Conservation (phyloP, 805 yeast genomes). For the Babjeviella inositovora region DNA sequence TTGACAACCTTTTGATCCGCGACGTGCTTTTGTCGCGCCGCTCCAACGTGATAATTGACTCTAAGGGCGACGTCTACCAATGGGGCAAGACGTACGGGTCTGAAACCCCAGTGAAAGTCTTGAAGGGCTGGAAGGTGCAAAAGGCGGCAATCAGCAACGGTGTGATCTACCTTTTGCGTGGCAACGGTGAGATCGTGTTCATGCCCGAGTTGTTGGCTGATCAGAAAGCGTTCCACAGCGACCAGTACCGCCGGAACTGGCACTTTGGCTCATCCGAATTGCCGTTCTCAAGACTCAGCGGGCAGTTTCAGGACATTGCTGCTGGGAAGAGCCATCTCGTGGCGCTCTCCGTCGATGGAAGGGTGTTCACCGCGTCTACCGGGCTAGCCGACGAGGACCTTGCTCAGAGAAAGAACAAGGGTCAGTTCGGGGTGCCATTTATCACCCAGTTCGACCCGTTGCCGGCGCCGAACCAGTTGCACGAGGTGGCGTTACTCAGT, state of each 20-base stretch:
- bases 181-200: constrained; percentile 17
- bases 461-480: constrained; percentile 28
- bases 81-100: constrained; percentile 34
- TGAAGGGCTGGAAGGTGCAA: constrained; percentile 28
- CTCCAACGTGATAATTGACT: constrained; percentile 42
- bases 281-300: not conserved
- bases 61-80: constrained; percentile 57
- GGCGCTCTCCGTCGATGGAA: constrained; percentile 40
- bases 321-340: constrained; percentile 61
- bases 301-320: constrained; percentile 15
- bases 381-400: constrained; percentile 17
- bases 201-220: constrained; percentile 10
- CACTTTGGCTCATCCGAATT: constrained; percentile 3
- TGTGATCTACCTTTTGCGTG: constrained; percentile 21
- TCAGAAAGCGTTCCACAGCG: constrained; percentile 4
- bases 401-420: constrained; percentile 29
- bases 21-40: constrained; percentile 36
- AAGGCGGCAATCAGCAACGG: constrained; percentile 35
- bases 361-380: constrained; percentile 48
- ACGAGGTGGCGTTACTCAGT: constrained; percentile 43
- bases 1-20: constrained; percentile 42
- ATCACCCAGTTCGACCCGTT: constrained; percentile 47
- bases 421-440: constrained; percentile 76
- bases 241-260: constrained; percentile 2
- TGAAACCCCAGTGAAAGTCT: constrained; percentile 12